Percentiles rank a stretch among this genome's conserved stretches.
phyloP scores from a whole-genome alignment of 139 green algal genomes.

The Pseudopediastrum boryanum region DNA sequence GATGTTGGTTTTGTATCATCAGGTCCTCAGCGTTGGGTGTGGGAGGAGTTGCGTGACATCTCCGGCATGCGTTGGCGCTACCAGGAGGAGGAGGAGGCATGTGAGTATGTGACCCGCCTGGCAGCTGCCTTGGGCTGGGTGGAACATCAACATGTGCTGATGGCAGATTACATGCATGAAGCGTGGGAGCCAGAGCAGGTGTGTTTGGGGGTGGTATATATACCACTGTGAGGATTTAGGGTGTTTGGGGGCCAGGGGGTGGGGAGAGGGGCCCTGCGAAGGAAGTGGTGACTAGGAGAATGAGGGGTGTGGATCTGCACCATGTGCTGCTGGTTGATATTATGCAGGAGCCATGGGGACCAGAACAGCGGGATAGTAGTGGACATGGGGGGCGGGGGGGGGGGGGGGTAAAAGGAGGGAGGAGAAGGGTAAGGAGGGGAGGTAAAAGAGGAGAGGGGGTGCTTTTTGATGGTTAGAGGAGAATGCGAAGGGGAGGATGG shows the following conservation, averaged over 20 bases:
- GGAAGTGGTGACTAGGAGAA: no score
- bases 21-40: slow-evolving; percentile 86
- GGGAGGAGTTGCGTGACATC: slow-evolving; percentile 80
- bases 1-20: not conserved
- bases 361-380: no score
- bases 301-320: no score
- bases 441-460: no score
- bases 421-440: no score
- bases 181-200: slow-evolving; percentile 74
- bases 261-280: no score
- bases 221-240: not conserved
- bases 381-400: no score
- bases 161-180: slow-evolving; percentile 67
- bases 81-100: slow-evolving; percentile 87
- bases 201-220: not conserved
- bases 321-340: no score
- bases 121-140: slow-evolving; percentile 56
- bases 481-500: no score
- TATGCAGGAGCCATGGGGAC: no score
- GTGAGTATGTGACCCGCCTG: slow-evolving; percentile 74
- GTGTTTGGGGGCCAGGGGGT: not conserved
- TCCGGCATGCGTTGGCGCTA: slow-evolving; percentile 76
- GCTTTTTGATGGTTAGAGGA: no score
- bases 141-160: slow-evolving; percentile 66
- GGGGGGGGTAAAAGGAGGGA: no score